Base-by-base conservation (phyloP, 2,329 filamentous ascomycete species). In the Malbranchea cinnamomea region DNA sequence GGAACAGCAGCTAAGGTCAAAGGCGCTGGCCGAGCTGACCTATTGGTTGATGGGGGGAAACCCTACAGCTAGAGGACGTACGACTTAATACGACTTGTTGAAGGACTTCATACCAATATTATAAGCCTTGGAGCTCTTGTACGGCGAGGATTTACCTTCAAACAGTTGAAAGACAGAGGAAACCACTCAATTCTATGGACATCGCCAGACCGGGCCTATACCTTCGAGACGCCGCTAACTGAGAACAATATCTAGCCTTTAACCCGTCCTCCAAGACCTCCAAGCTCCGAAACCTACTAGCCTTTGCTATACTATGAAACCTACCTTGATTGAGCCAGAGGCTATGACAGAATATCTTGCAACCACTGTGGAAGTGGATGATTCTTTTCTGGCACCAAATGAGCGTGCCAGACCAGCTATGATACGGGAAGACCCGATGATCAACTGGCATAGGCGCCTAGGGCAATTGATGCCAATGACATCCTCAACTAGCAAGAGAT, bases 371-470 rank as follows among this genome's bases (percentile, higher is more conserved):
- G 24, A 26, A 11, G 10, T 14, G 13, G 14, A 26, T 26, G n/a
- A 11, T 26, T 14, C 24, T 15, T 11, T 14, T 14, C 24, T 26
- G 16, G 24, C 24, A 11, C 24, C 24, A 13, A 26, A 26, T 15
- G 10, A 26, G 10, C n/a, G 14, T 14, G 24, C 24, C 4, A 26
- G 16, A 14, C 10, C n/a, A n/a, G 11, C 24, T 26, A 26, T 15
- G 11, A 9, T 14, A 14, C 10, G n/a, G 13, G 24, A 26, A 26
- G 24, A 26, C 14, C 13, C 24, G 16, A 26, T 26, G 24, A 26
- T 10, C 10, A 26, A 26, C 14, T 26, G 24, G 24, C 24, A 26
- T 15, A 11, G 24, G 24, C n/a, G 24, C n/a, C 14, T 26, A 26
- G 24, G 4, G 24, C 24, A 26, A n/a, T 26, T 11, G 16, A 26